Evolutionary conservation across 345 rosid genomes (phyloP).

Genomic region (Gossypium ekmanianum): DNA sequence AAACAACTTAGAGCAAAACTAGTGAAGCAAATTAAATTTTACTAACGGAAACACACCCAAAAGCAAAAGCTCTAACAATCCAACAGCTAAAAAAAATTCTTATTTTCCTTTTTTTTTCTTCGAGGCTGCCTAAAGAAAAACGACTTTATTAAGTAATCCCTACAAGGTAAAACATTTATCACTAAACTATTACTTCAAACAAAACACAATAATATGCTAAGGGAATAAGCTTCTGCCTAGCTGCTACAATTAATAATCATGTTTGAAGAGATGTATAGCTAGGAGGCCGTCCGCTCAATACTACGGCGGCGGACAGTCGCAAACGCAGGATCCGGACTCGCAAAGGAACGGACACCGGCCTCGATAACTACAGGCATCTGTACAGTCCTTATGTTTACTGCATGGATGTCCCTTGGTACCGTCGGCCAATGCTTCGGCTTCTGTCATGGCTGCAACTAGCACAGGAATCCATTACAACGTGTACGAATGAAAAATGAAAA

Average conservation of each 20-base stretch:
- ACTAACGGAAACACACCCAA: background rate
- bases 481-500: background rate
- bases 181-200: background rate
- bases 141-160: background rate
- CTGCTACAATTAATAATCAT: background rate
- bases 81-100: background rate
- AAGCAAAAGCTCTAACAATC: background rate
- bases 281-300: background rate
- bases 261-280: background rate
- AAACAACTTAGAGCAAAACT: no score
- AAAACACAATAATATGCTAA: background rate
- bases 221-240: background rate
- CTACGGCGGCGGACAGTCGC: conserved; percentile 15
- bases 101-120: background rate
- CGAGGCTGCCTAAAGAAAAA: background rate
- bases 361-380: conserved; percentile 13
- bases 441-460: background rate
- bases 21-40: background rate
- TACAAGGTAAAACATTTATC: background rate
- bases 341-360: conserved; percentile 13
- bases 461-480: background rate
- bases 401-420: conserved; percentile 10
- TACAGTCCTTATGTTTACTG: conserved; percentile 1
- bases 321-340: background rate
- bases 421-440: background rate